These are phyloP conservation scores for Diaporthe sp. DNA, from an alignment of 2,329 filamentous ascomycete species.

Conservation along the genomic window DNA sequence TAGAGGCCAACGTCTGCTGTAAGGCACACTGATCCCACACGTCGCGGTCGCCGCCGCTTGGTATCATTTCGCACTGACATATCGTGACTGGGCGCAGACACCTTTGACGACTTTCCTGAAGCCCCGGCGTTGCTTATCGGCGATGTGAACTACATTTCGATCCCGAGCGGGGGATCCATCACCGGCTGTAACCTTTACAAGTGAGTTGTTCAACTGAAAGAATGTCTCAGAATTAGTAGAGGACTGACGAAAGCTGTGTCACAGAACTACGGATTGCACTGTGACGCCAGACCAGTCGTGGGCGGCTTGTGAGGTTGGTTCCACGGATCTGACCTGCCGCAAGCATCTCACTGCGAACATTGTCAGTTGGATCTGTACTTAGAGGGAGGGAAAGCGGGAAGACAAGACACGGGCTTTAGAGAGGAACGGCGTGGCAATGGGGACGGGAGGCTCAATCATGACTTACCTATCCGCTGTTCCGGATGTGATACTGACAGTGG, in stretches of 20 bases:
- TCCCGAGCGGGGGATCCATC: constrained; percentile 15
- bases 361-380: constrained; percentile 34
- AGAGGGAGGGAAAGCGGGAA: background rate
- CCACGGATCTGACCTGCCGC: constrained; percentile 34
- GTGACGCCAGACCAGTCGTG: constrained; percentile 32
- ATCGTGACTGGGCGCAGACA: background rate
- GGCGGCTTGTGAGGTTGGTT: constrained; percentile 31
- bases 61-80: background rate
- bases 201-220: background rate
- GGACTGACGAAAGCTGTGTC: background rate
- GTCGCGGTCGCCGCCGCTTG: background rate
- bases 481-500: too few species aligned
- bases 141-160: constrained; percentile 31
- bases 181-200: constrained; percentile 33
- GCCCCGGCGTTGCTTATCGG: constrained; percentile 16
- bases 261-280: constrained; percentile 31
- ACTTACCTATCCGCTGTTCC: too few species aligned
- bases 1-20: constrained; percentile 28
- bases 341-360: constrained; percentile 34
- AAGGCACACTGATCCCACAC: background rate
- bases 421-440: background rate
- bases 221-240: background rate
- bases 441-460: background rate
- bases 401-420: background rate
- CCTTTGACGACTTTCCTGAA: constrained; percentile 23